A percentile compares a stretch with the other conserved stretches of the same genome.
Evolutionary conservation across 257 asterid species (phyloP).

Genomic region (Solanum rostratum): DNA sequence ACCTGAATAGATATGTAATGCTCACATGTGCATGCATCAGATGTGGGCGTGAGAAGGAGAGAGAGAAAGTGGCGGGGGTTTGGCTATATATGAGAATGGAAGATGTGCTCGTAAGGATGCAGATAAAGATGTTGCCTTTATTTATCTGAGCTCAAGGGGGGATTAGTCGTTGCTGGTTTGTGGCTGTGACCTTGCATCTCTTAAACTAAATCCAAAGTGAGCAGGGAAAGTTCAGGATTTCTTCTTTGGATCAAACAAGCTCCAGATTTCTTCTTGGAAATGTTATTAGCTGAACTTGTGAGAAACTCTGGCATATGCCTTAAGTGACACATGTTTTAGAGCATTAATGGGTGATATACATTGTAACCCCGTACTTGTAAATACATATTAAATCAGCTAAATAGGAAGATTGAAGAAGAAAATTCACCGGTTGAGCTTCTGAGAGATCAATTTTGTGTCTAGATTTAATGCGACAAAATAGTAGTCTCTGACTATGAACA

Average conservation of each 20-base stretch:
- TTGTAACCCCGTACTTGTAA: not conserved
- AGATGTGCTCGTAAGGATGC: not conserved
- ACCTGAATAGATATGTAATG: not conserved
- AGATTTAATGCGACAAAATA: not conserved
- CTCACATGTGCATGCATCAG: not conserved
- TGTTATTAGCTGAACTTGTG: not conserved
- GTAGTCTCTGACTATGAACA: not conserved
- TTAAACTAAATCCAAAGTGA: not conserved
- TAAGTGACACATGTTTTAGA: not conserved
- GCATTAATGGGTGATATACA: not conserved
- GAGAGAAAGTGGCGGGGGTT: not conserved
- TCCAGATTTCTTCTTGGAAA: not conserved
- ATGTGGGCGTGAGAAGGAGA: not conserved
- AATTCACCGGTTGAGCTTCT: not conserved
- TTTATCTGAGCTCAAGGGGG: not conserved
- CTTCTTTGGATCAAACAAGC: not conserved
- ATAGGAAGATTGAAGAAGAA: not conserved
- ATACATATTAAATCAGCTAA: not conserved
- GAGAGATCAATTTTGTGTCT: not conserved
- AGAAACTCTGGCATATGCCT: not conserved
- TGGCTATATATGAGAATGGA: not conserved
- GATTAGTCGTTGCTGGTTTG: not conserved
- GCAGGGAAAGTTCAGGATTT: not conserved
- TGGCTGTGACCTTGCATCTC: not conserved
- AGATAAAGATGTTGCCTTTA: not conserved